Conservation (phyloP, 306 rosid species). For the Phaseolus lunatus region DNA sequence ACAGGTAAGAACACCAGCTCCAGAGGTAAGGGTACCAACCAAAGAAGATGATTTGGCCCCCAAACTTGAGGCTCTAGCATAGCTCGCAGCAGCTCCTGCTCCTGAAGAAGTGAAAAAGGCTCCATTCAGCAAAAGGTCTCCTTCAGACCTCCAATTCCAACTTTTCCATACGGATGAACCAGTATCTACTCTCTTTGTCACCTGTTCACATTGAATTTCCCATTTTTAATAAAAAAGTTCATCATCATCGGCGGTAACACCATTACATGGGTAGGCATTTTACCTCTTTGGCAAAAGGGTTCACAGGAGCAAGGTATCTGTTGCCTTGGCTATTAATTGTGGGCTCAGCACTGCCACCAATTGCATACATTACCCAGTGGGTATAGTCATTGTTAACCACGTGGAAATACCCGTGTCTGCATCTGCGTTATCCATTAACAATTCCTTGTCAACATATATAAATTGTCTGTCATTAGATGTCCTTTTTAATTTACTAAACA, state of each 20-base stretch:
- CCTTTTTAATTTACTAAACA: too few species aligned
- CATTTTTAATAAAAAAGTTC: not conserved
- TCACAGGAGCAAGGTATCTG: constrained; percentile 86
- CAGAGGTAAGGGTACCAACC: constrained; percentile 76
- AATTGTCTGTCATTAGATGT: too few species aligned
- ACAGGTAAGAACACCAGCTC: constrained; percentile 80
- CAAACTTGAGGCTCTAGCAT: constrained; percentile 98
- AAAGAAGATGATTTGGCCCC: constrained; percentile 94
- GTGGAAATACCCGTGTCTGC: constrained; percentile 98
- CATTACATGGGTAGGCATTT: not conserved
- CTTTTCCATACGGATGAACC: constrained; percentile 56
- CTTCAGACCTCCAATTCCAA: constrained; percentile 98
- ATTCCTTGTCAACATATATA: constrained; percentile 9
- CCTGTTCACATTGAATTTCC: constrained; percentile 57
- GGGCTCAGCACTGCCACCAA: constrained; percentile 97
- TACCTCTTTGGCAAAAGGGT: constrained; percentile 92
- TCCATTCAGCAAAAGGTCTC: constrained; percentile 93
- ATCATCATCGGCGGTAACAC: not conserved
- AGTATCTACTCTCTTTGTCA: constrained; percentile 82
- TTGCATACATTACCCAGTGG: constrained; percentile 99
- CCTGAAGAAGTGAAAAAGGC: constrained; percentile 91
- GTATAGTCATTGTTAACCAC: constrained; percentile 99
- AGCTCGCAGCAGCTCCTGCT: constrained; percentile 78
- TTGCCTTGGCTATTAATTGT: constrained; percentile 98
- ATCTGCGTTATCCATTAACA: constrained; percentile 62